Conservation (phyloP, 768 basidiomycete species). For the Arthromyces matolae region DNA sequence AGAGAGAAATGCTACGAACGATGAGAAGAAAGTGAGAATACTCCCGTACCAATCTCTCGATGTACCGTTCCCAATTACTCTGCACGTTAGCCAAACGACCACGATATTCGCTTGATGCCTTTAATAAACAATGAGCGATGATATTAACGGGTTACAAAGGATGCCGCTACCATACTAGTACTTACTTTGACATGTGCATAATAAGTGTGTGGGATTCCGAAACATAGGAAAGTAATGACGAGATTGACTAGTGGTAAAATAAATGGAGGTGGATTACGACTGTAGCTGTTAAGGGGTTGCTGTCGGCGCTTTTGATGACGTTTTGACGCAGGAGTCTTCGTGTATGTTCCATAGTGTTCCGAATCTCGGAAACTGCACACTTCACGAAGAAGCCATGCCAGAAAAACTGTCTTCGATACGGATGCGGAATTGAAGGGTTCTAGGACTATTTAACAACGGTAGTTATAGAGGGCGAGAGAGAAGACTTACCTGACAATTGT, state of each 20-base stretch:
- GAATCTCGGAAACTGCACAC: slow-evolving; percentile 48
- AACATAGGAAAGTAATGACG: slow-evolving; percentile 42
- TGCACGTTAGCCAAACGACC: slow-evolving; percentile 47
- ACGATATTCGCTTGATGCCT: slow-evolving; percentile 44
- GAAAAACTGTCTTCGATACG: slow-evolving; percentile 40
- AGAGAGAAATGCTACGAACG: too few species aligned
- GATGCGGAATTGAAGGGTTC: slow-evolving; percentile 32
- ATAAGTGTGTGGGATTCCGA: slow-evolving; percentile 52
- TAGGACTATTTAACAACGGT: slow-evolving; percentile 11
- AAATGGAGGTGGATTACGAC: slow-evolving; percentile 19
- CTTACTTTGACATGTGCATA: slow-evolving; percentile 44
- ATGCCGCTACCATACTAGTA: too few species aligned
- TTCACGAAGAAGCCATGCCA: slow-evolving; percentile 50
- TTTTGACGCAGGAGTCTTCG: slow-evolving; percentile 27
- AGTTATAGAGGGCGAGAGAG: neutral
- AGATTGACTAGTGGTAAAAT: slow-evolving; percentile 30
- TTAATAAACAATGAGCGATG: neutral
- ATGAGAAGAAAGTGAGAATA: slow-evolving; percentile 56
- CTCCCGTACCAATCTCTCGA: slow-evolving; percentile 47
- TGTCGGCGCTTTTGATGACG: slow-evolving; percentile 15
- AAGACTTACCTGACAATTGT: slow-evolving; percentile 28
- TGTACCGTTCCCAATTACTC: slow-evolving; percentile 46
- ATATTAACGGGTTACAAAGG: neutral
- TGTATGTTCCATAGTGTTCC: slow-evolving; percentile 41
- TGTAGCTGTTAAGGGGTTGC: slow-evolving; percentile 9